These are phyloP conservation scores for Xylariaceae sp. DNA, from an alignment of 2,329 filamentous ascomycete genomes.

Conservation along the genomic window DNA sequence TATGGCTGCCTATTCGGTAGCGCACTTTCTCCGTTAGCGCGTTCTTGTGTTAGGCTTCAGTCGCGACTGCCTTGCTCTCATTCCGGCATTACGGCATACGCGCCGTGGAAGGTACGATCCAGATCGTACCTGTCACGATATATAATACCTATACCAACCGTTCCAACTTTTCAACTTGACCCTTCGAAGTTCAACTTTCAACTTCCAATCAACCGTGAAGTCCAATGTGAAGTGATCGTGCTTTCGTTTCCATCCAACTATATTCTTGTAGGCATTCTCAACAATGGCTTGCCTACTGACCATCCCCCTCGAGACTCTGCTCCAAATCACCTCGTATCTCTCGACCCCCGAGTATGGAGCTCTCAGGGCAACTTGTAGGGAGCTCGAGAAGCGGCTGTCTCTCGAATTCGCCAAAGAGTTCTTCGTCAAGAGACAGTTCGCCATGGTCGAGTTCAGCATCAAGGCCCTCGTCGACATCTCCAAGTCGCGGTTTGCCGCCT, in stretches of 20 bases:
- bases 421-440: slow-evolving; percentile 62
- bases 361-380: slow-evolving; percentile 51
- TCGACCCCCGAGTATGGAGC: slow-evolving; percentile 50
- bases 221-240: background rate
- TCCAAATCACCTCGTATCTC: slow-evolving; percentile 49
- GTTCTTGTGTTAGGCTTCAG: background rate
- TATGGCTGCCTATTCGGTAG: background rate
- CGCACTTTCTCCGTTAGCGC: no score
- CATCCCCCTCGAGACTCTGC: slow-evolving; percentile 56
- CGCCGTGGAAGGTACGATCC: no score
- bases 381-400: slow-evolving; percentile 49
- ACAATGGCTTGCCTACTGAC: slow-evolving; percentile 22
- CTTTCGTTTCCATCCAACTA: background rate
- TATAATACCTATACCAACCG: background rate
- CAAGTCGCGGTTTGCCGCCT: slow-evolving; percentile 36
- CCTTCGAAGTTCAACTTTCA: no score
- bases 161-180: no score
- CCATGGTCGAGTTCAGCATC: slow-evolving; percentile 52
- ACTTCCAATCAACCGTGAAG: background rate
- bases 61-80: background rate
- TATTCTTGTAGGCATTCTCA: background rate
- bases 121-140: background rate
- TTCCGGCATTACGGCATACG: no score
- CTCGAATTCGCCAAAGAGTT: slow-evolving; percentile 55
- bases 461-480: slow-evolving; percentile 46